Conservation (phyloP, 1,139 yeast species). For the Suhomyces guaymorum region DNA sequence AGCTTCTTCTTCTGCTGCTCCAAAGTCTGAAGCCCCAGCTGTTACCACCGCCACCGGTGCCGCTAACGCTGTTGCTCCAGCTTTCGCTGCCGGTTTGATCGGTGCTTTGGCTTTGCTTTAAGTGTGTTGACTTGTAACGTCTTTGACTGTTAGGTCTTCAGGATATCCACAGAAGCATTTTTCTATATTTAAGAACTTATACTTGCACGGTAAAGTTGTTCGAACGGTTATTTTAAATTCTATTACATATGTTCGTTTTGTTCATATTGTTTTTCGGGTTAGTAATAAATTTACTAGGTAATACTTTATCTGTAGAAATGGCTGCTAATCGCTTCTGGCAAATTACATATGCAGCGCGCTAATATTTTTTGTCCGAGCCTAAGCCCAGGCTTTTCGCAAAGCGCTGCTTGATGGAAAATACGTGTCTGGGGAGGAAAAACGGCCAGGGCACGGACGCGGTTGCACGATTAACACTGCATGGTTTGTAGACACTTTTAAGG, state of each 20-base stretch:
- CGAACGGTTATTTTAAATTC: slow-evolving; percentile 10
- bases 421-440: too few species aligned
- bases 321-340: too few species aligned
- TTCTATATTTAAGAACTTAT: slow-evolving; percentile 3
- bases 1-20: slow-evolving; percentile 12
- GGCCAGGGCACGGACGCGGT: too few species aligned
- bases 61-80: slow-evolving; percentile 19
- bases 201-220: slow-evolving; percentile 8
- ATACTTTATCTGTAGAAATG: neutral
- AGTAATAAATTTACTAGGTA: slow-evolving; percentile 10
- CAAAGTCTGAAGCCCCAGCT: slow-evolving; percentile 14
- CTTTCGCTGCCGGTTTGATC: slow-evolving; percentile 19
- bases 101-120: slow-evolving; percentile 21
- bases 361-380: too few species aligned
- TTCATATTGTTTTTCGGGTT: slow-evolving; percentile 12
- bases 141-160: neutral
- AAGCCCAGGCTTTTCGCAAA: too few species aligned
- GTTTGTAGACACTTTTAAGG: too few species aligned
- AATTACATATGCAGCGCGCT: neutral
- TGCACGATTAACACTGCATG: too few species aligned
- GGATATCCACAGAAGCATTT: slow-evolving; percentile 4
- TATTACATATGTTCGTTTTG: slow-evolving; percentile 7
- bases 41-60: slow-evolving; percentile 14
- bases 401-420: too few species aligned
- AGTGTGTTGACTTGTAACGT: slow-evolving; percentile 4